Percentiles rank a stretch among this genome's conserved stretches.
phyloP scores from a whole-genome alignment of 139 green algal genomes.

The Chlamydomonas eustigma region DNA sequence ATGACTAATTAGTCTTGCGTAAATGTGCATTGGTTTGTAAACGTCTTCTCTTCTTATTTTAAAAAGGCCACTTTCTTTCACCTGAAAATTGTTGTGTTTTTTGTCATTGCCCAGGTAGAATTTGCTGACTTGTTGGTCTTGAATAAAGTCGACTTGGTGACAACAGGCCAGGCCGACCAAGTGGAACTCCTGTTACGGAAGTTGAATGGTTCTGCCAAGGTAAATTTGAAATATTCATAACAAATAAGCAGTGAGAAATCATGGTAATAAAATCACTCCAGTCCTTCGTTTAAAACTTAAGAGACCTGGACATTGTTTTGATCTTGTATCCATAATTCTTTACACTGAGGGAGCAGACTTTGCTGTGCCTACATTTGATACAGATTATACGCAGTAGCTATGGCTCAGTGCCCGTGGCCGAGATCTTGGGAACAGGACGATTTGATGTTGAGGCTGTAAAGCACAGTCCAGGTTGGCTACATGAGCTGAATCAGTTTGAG shows the following conservation, averaged over 20 bases:
- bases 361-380: too few species aligned
- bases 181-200: conserved; percentile 45
- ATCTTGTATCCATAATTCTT: background rate
- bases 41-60: too few species aligned
- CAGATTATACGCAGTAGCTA: conserved; percentile 17
- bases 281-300: too few species aligned
- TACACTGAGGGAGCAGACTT: too few species aligned
- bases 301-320: too few species aligned
- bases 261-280: too few species aligned
- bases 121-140: conserved; percentile 67
- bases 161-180: conserved; percentile 34
- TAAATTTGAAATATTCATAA: too few species aligned
- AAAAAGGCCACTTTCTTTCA: too few species aligned
- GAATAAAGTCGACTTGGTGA: conserved; percentile 70
- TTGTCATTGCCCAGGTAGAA: conserved; percentile 70
- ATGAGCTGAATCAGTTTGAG: conserved; percentile 41
- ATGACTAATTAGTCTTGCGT: too few species aligned
- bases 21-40: too few species aligned
- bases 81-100: too few species aligned
- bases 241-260: too few species aligned
- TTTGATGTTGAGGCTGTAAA: conserved; percentile 25
- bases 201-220: conserved; percentile 53
- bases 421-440: conserved; percentile 18
- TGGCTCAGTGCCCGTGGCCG: conserved; percentile 2
- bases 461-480: conserved; percentile 31